Evolutionary conservation across 2,329 filamentous ascomycete species (phyloP), one percentile per base, ranked within the genome.

Genomic region (Stagonosporopsis vannaccii): DNA sequence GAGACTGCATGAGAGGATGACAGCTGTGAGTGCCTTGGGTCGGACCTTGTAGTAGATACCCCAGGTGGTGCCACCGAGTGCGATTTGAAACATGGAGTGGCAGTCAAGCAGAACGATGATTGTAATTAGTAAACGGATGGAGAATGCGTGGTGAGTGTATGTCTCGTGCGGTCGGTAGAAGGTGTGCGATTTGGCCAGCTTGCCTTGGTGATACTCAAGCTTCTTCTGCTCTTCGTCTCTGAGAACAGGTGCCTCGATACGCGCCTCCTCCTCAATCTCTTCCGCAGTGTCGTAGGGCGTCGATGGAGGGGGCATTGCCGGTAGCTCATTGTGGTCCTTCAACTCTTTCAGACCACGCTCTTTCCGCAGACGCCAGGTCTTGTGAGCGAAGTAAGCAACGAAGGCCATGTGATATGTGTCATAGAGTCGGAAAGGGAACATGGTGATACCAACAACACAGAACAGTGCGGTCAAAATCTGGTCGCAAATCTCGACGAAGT

Each of bases 111-210:
- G 79, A 15, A 90, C 81, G 12, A 94, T 87, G 56, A 94, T 87
- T 54, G 89, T 85, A 37, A 95, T 84, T 36, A 95, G 85, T 3
- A 92, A 81, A 28, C 84, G 82, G 1, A 93, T 79, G 0, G 91
- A 91, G 60, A 96, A 96, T 0, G 91, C 89, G 69, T 86, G 82
- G 71, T 96, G 91, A 0, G 91, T 96, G n/a, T 85, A 81, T 0
- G 91, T 96, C 74, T 96, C 91, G 74, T 95, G 89, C 0, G 91
- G 91, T 65, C 92, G 92, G 80, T 95, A 96, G 76, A 94, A 96
- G 6, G 90, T 92, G 72, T 96, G 91, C 0, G 89, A 92, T 63
- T 89, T 90, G 60, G 89, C 82, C 63, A 95, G 88, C 68, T 93
- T 94, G 65, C 81, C 83, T 68, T 93, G 90, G 68, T 96, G 91